phyloP scores from a whole-genome alignment of 257 asterid genomes.

The Solanum microdontum region DNA sequence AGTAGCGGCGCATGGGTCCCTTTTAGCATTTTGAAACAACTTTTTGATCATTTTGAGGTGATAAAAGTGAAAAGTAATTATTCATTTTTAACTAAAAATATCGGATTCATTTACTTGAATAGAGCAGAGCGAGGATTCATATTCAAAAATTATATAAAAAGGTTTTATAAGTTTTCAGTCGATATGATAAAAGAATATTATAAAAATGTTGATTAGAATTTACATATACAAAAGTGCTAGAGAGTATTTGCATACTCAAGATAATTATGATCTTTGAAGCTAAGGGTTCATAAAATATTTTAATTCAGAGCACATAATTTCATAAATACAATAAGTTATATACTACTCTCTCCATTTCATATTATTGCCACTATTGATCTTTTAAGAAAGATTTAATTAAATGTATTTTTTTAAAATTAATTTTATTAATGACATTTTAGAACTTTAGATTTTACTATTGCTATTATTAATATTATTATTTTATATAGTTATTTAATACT shows the following conservation, averaged over 20 bases:
- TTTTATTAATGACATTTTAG: not conserved
- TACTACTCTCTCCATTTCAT: not conserved
- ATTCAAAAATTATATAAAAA: not conserved
- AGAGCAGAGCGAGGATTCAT: no score
- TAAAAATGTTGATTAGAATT: not conserved
- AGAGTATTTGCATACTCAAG: not conserved
- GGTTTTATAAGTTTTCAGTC: not conserved
- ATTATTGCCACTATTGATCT: not conserved
- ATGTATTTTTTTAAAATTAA: not conserved
- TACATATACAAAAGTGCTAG: not conserved
- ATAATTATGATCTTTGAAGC: not conserved
- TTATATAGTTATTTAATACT: no score
- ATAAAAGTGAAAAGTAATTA: no score
- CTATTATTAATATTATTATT: no score
- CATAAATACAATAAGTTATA: not conserved
- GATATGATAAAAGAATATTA: not conserved
- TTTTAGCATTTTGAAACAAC: not conserved
- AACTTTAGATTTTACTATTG: no score
- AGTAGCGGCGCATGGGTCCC: conserved; percentile 31
- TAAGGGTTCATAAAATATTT: not conserved
- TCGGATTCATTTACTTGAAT: no score
- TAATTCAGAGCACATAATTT: not conserved
- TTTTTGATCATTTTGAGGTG: not conserved
- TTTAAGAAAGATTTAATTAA: not conserved
- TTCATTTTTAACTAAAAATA: no score